Evolutionary conservation across 2,329 filamentous ascomycete species (phyloP), one percentile per base, ranked within the genome.

Genomic region (Incumbomyces lentus): DNA sequence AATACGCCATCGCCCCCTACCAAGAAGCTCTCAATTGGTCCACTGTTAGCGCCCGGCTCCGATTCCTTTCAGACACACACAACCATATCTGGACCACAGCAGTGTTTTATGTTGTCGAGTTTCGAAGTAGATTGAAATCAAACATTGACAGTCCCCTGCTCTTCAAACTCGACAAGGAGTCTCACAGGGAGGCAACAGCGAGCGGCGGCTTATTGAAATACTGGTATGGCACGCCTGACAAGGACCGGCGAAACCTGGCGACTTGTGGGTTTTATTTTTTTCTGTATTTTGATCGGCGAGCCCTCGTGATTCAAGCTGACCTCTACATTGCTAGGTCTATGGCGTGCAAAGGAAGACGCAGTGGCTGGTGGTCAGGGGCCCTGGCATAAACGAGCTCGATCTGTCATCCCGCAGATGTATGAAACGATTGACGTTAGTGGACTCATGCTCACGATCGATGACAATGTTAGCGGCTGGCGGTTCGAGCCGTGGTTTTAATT

Each of bases 161-260:
- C 33, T 81, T 81, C 34, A 71, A 73, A 19, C 72, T 95, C 29
- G 89, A 95, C 64, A 81, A 82, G 59, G 79, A 79, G 49, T 84
- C 84, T 6, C 88, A 95, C 62, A 73, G 76, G 18, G 88, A 95
- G 62, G 89, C 89, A 11, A 82, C 81, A 14, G 74, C 74, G 33
- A 85, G 80, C 58, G 88, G 88, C 5, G 87, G 87, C 0, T 76
- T 95, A 60, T 67, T 95, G 60, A 94, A 94, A 76, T 95, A 95
- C 65, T 95, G 89, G 87, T 95, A 93, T 63, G 86, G 87, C 2
- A 72, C 69, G 30, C 81, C 83, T 16, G 79, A 93, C 66, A 68
- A 63, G 36, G 71, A 83, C 43, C 74, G 82, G 51, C 72, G 78
- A 59, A 95, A 95, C 66, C 65, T 95, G 58, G 89, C 89, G 36